Evolutionary conservation across 495 filamentous ascomycete species (phyloP), one percentile per base, ranked within the genome.

Genomic region (Hypoxylon cercidicola): DNA sequence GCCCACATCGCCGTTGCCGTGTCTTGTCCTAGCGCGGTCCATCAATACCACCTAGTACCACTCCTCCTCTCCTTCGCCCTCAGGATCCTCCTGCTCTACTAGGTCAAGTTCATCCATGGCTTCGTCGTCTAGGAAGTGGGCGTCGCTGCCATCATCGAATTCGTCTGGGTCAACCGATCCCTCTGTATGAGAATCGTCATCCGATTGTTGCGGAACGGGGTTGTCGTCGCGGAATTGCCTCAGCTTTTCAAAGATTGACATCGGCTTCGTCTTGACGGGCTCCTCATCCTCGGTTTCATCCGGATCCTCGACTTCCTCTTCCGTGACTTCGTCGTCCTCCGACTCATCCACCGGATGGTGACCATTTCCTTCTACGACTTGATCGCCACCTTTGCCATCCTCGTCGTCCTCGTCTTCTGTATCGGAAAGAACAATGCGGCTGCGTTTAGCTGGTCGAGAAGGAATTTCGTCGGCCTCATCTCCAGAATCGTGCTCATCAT

Each of bases 401-500:
- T 64, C 71, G 9, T 67, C 61, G 30, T 58, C 69, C 20, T 73
- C 70, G 0, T 71, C 35, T 28, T 74, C 68, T 0, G 39, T 51
- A 18, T 70, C 68, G 20, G 52, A 55, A 46, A 58, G 43, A 3
- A 67, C 53, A 18, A 67, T 25, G 0, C 64, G 64, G 40, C 39
- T 41, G 13, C 64, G 64, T 23, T 67, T 67, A 23, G 18, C 19
- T 49, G 58, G 41, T 32, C 52, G 53, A 5, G 52, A 58, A 19
- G 53, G 40, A 6, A 35, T 23, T 54, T 50, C 3, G 7, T 7
- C 20, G 21, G 34, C 37, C 2, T 53, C 57, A 5, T 54, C 55
- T 47, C 54, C 52, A 39, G 34, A 5, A 1, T 64, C 56, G 23
- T 60, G n/a, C 41, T 65, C 66, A 15, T 73, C 68, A 40, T 73